phyloP scores from a whole-genome alignment of 2,329 filamentous ascomycete species.

The Alternaria metachromatica region DNA sequence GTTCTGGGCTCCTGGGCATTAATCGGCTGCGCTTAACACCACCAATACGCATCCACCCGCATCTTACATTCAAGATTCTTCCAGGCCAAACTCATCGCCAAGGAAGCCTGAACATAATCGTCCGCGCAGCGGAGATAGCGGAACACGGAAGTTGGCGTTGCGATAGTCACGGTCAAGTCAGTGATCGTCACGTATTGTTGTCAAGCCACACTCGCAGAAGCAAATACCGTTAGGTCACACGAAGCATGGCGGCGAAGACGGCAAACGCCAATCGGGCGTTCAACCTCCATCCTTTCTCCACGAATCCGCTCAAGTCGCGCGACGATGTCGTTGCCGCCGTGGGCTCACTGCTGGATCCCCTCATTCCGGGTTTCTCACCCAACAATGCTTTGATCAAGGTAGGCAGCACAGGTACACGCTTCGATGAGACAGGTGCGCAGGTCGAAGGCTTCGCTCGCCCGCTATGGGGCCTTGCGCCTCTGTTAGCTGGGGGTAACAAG shows the following conservation, averaged over 20 bases:
- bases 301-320: constrained; percentile 51
- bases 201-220: constrained; percentile 6
- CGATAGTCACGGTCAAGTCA: not conserved
- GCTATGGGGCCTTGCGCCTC: constrained; percentile 74
- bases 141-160: constrained; percentile 1
- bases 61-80: not conserved
- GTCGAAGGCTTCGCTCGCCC: constrained; percentile 78
- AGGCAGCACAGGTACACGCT: constrained; percentile 75
- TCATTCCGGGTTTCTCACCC: constrained; percentile 75
- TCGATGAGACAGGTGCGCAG: constrained; percentile 78
- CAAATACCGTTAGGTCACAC: not conserved
- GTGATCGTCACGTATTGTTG: not conserved
- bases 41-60: constrained; percentile 1
- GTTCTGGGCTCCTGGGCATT: constrained; percentile 15
- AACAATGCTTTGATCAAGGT: constrained; percentile 69
- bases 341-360: constrained; percentile 68
- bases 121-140: constrained; percentile 8
- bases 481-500: constrained; percentile 71
- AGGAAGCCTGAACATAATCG: not conserved
- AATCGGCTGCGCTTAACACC: constrained; percentile 7
- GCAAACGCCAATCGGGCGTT: constrained; percentile 53
- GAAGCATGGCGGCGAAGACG: constrained; percentile 34
- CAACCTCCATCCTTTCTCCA: constrained; percentile 51
- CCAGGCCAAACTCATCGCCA: constrained; percentile 3
- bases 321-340: constrained; percentile 53